These are phyloP conservation scores for Trifolium dubium DNA, from an alignment of 306 rosid species.

Conservation along the genomic window DNA sequence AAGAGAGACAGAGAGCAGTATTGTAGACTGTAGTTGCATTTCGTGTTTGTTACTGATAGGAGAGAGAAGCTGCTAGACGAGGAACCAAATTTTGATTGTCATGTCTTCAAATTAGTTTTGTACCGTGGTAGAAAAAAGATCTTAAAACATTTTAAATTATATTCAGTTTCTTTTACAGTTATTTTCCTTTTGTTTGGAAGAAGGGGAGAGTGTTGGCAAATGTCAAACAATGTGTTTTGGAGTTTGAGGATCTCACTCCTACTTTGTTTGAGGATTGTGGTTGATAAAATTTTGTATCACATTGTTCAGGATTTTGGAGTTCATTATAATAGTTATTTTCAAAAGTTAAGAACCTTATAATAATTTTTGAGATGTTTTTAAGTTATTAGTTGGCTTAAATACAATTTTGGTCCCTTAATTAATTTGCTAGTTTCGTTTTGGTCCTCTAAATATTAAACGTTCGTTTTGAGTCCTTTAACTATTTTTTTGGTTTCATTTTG, in stretches of 20 bases:
- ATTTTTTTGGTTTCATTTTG: too few relatives aligned
- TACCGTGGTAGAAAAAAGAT: neutral
- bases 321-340: neutral
- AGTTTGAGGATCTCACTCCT: neutral
- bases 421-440: too few relatives aligned
- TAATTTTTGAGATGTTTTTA: neutral
- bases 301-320: neutral
- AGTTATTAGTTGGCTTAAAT: neutral
- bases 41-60: constrained; percentile 5
- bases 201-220: constrained; percentile 15
- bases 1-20: constrained; percentile 55
- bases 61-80: constrained; percentile 15
- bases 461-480: too few relatives aligned
- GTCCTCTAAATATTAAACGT: too few relatives aligned
- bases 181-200: constrained; percentile 13
- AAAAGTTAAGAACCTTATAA: neutral
- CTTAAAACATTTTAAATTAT: neutral
- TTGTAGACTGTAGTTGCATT: constrained; percentile 55
- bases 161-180: constrained; percentile 1
- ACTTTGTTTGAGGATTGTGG: neutral
- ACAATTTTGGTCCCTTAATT: too few relatives aligned
- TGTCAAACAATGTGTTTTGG: neutral
- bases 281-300: neutral
- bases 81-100: constrained; percentile 30
- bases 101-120: constrained; percentile 23